phyloP scores from a whole-genome alignment of 371 early-diverging fungal genomes.

The Saksenaea vasiformis region DNA sequence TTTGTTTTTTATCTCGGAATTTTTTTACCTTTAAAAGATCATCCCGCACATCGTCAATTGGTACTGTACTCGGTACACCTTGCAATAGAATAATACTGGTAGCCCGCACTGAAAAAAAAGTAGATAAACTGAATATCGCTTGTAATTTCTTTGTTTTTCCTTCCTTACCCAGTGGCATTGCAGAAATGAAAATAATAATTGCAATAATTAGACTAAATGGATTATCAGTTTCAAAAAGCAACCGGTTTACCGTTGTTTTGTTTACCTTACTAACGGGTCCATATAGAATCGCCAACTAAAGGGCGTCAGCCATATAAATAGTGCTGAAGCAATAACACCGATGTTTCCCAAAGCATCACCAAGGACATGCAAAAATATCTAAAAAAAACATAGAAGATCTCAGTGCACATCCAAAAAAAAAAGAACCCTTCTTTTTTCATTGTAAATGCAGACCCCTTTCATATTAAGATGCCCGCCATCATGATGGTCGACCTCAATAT shows the following conservation, averaged over 20 bases:
- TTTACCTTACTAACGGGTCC: conserved; percentile 69
- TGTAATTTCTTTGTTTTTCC: not conserved
- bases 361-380: conserved; percentile 90
- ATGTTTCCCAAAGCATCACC: conserved; percentile 95
- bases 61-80: conserved; percentile 74
- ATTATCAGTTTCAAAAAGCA: conserved; percentile 17
- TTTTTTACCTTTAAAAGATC: conserved; percentile 47
- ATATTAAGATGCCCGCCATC: conserved; percentile 74
- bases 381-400: not conserved
- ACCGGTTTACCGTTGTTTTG: not conserved
- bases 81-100: conserved; percentile 87
- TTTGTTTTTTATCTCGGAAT: not conserved
- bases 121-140: not conserved
- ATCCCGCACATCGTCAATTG: conserved; percentile 64
- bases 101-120: conserved; percentile 64
- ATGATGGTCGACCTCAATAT: conserved; percentile 14
- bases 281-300: conserved; percentile 74
- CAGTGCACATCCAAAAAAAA: not conserved
- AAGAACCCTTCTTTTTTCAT: not conserved
- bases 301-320: conserved; percentile 77
- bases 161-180: conserved; percentile 37
- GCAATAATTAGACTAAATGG: conserved; percentile 38
- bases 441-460: conserved; percentile 63
- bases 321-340: conserved; percentile 85
- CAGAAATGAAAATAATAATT: conserved; percentile 41